Evolutionary conservation across 1,139 yeast genomes (phyloP), one percentile per base, ranked within the genome.

Genomic region (Sugiyamaella xylanicola): DNA sequence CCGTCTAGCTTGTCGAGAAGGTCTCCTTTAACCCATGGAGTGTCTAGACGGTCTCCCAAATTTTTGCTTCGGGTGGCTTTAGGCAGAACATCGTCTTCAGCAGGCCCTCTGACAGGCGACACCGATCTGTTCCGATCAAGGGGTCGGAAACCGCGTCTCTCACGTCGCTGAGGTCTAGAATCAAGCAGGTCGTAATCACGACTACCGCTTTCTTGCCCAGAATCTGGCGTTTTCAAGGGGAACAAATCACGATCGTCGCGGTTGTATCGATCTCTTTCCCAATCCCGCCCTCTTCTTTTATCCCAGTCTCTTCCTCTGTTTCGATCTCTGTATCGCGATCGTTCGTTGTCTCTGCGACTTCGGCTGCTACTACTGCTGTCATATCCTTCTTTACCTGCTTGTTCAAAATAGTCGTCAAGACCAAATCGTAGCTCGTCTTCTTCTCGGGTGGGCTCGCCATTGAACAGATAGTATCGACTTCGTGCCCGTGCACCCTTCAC

Each of bases 391-490:
- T 11, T 13, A 19, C 35, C 20, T 13, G 46, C 39, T 27, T 11
- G 16, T 36, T 37, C 35, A 5, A 5, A 29, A 32, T 35, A 16
- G 40, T 25, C 17, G 29, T 50, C 20, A 13, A 41, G 21, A 25
- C 42, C 21, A 29, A 42, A 36, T 16, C 51, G 44, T 11, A 48
- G 45, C 16, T 39, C 35, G 22, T 48, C 51, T n/a, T 48, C 51
- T 48, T 20, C 44, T 37, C 21, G 37, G 13, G 51, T n/a, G 5
- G 95, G 95, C 64, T 86, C 93, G 2, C 95, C 95, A 64, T 87
- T 85, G 17, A 85, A 67, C 58, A 86, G 73, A 69, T 87, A 87
- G 68, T 86, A 87, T 43, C 89, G 71, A 25, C 91, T 85, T 56
- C 78, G 79, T 15, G 75, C 79, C 22, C 82, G 74, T 3, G 92